A percentile compares a stretch with the other conserved stretches of the same genome.
Conservation (phyloP, 1,284 basidiomycete genomes). For the Leccinum subrobustum region DNA sequence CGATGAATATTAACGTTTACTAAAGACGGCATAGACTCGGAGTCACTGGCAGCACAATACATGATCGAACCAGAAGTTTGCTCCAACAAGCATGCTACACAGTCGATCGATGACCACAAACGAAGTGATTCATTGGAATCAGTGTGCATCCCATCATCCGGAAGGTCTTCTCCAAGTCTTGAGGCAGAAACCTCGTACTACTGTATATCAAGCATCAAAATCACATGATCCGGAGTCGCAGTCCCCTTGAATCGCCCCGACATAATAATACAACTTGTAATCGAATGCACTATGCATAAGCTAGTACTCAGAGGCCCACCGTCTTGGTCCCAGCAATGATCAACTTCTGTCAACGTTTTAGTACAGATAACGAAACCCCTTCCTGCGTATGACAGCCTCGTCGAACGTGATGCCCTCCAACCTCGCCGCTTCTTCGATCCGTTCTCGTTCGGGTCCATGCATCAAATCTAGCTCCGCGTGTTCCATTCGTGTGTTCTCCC, state of each 20-base stretch:
- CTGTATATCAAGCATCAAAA: neutral
- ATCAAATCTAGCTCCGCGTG: neutral
- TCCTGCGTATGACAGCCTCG: neutral
- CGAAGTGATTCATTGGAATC: too few relatives aligned
- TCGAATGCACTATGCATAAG: neutral
- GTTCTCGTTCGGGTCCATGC: neutral
- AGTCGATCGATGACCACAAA: too few relatives aligned
- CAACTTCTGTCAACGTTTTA: neutral
- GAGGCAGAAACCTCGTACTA: neutral
- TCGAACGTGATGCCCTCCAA: constrained; percentile 27
- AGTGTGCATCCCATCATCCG: neutral
- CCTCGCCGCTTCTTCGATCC: constrained; percentile 21
- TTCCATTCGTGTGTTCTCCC: neutral
- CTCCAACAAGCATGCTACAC: too few relatives aligned
- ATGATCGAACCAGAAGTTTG: neutral
- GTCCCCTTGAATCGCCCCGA: neutral
- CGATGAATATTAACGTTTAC: too few relatives aligned
- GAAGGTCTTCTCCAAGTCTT: neutral
- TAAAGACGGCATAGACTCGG: too few relatives aligned
- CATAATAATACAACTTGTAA: neutral
- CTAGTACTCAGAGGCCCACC: neutral
- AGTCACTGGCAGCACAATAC: too few relatives aligned
- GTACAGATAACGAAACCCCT: neutral
- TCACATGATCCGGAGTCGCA: neutral
- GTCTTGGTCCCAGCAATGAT: neutral